Evolutionary conservation across 495 filamentous ascomycete species (phyloP).

Genomic region (Staphylotrichum longicolle): DNA sequence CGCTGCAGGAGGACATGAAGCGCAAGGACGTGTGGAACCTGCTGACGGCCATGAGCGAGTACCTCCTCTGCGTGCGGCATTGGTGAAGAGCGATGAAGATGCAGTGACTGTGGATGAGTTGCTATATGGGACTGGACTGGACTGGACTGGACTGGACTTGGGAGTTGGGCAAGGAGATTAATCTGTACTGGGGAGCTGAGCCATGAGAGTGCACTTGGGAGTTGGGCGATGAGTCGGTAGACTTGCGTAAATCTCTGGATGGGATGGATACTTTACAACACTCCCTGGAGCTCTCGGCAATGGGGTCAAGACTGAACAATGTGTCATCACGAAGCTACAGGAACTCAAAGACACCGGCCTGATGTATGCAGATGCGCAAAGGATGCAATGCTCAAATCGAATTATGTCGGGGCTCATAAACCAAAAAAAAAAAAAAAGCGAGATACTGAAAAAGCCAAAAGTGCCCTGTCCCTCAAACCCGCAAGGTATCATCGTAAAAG

Average conservation of each 20-base stretch:
- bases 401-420: neutral
- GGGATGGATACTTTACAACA: too few relatives aligned
- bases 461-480: conserved; percentile 12
- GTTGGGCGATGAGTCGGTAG: too few relatives aligned
- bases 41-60: conserved; percentile 59
- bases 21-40: conserved; percentile 75
- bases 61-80: conserved; percentile 54
- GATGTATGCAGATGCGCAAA: neutral
- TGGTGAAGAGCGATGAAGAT: conserved; percentile 42
- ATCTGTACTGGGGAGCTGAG: too few relatives aligned
- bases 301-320: too few relatives aligned
- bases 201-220: too few relatives aligned
- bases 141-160: neutral
- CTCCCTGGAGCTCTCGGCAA: too few relatives aligned
- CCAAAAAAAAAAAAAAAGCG: conserved; percentile 11
- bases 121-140: neutral
- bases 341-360: too few relatives aligned
- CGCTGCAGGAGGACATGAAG: conserved; percentile 76
- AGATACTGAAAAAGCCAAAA: neutral
- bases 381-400: neutral
- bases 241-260: too few relatives aligned
- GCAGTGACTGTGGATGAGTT: neutral
- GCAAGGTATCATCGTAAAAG: conserved; percentile 23
- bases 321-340: too few relatives aligned
- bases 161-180: too few relatives aligned